These are phyloP conservation scores for Cryoendolithus antarcticus DNA, from an alignment of 2,329 filamentous ascomycete genomes.

Conservation along the genomic window DNA sequence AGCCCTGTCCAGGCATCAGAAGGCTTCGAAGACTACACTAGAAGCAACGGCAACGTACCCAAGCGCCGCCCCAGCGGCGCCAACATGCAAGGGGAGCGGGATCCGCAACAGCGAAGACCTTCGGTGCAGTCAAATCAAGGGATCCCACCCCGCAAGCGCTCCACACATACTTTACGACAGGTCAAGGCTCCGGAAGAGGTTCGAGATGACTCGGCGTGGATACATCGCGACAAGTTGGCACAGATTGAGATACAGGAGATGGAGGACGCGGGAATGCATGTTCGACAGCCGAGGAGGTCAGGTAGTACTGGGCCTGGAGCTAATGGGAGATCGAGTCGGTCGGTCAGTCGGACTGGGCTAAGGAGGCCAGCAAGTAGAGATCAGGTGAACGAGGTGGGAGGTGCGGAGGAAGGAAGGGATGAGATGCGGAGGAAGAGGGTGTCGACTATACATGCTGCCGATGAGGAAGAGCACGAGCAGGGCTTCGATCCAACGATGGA, in stretches of 20 bases:
- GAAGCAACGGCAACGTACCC: too few species aligned
- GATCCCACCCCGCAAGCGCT: conserved; percentile 4
- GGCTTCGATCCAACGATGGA: conserved; percentile 34
- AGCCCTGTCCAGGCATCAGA: too few species aligned
- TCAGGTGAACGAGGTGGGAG: conserved; percentile 9
- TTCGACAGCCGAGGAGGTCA: conserved; percentile 41
- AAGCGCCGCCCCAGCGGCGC: conserved; percentile 2
- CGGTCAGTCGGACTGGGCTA: conserved; percentile 16
- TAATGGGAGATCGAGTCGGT: conserved; percentile 25
- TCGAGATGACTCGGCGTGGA: conserved; percentile 60
- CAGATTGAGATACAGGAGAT: conserved; percentile 71
- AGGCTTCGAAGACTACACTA: too few species aligned
- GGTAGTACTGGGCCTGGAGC: conserved; percentile 28
- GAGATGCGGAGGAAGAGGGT: conserved; percentile 13
- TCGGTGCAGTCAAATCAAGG: conserved; percentile 1
- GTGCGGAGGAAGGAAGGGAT: conserved; percentile 9
- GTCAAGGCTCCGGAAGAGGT: conserved; percentile 1
- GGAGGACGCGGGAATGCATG: conserved; percentile 61
- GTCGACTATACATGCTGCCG: conserved; percentile 24
- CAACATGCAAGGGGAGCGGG: conserved; percentile 5
- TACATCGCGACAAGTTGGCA: conserved; percentile 72
- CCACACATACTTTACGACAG: conserved; percentile 2
- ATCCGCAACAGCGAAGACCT: conserved; percentile 1
- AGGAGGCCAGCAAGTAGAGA: conserved; percentile 15
- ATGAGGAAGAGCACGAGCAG: conserved; percentile 26